phyloP scores from a whole-genome alignment of 371 early-diverging fungal genomes.

The Phascolomyces articulosus region DNA sequence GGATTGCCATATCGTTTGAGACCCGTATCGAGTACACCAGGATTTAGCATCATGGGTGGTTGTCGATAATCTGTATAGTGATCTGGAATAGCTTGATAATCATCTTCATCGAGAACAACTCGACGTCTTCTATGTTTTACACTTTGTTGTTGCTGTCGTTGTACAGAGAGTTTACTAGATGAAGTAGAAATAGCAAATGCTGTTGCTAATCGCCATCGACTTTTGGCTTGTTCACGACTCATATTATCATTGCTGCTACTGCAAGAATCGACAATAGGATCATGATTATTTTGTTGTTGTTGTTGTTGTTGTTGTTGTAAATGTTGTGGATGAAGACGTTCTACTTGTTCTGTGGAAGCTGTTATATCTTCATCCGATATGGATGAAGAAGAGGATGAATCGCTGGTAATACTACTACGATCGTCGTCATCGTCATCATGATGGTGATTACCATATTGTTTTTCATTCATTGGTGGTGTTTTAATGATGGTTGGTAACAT shows the following conservation, averaged over 20 bases:
- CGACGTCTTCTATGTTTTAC: constrained; percentile 1
- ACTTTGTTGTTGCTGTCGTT: neutral
- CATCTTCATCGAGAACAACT: constrained; percentile 58
- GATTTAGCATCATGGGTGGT: constrained; percentile 71
- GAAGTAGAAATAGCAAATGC: constrained; percentile 13
- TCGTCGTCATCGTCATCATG: constrained; percentile 7
- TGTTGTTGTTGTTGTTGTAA: neutral
- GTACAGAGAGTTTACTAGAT: neutral
- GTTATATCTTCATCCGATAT: too few relatives aligned
- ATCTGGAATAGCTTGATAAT: constrained; percentile 66
- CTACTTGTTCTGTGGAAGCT: too few relatives aligned
- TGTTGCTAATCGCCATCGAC: constrained; percentile 32
- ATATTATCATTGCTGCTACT: neutral
- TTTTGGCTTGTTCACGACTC: neutral
- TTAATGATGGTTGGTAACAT: constrained; percentile 17
- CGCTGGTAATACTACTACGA: neutral
- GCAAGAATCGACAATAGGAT: constrained; percentile 2
- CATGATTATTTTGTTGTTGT: neutral
- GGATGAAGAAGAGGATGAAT: too few relatives aligned
- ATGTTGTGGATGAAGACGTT: neutral
- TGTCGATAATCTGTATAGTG: constrained; percentile 65
- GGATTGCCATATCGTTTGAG: constrained; percentile 71
- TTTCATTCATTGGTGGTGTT: neutral
- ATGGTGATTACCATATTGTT: neutral
- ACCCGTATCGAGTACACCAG: constrained; percentile 76